Percentiles rank a stretch among this genome's conserved stretches.
Conservation (phyloP, 768 basidiomycete species). For the Mycena crocata region DNA sequence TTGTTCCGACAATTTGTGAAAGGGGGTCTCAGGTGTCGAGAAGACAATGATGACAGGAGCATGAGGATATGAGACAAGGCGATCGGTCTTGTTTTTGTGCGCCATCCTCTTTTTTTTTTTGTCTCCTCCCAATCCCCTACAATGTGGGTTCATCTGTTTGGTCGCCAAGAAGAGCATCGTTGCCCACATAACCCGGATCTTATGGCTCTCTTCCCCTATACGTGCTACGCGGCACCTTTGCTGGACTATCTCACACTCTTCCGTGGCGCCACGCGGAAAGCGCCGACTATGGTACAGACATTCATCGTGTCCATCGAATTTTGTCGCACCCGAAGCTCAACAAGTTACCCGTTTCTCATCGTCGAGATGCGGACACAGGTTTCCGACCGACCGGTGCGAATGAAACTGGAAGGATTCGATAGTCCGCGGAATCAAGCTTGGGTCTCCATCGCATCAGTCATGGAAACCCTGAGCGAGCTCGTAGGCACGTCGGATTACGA, state of each 20-base stretch:
- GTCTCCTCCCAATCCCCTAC: not conserved
- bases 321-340: slow-evolving; percentile 1
- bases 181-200: slow-evolving; percentile 4
- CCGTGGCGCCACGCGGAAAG: not conserved
- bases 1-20: no score
- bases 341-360: slow-evolving; percentile 3
- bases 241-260: not conserved
- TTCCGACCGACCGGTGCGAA: not conserved
- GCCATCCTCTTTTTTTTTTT: not conserved
- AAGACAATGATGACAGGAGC: no score
- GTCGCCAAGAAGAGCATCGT: no score
- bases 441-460: not conserved
- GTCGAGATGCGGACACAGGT: not conserved
- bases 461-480: not conserved
- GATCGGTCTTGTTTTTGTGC: no score
- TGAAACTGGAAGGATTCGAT: slow-evolving; percentile 16
- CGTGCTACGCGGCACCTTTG: not conserved
- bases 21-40: no score
- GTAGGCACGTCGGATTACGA: slow-evolving; percentile 13
- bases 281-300: not conserved
- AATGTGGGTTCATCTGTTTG: slow-evolving; percentile 7
- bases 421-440: not conserved
- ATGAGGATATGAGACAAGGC: no score
- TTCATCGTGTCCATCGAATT: not conserved
- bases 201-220: not conserved